Evolutionary conservation across 345 rosid species (phyloP), one percentile per base, ranked within the genome.

Genomic region (Erucastrum elatum): DNA sequence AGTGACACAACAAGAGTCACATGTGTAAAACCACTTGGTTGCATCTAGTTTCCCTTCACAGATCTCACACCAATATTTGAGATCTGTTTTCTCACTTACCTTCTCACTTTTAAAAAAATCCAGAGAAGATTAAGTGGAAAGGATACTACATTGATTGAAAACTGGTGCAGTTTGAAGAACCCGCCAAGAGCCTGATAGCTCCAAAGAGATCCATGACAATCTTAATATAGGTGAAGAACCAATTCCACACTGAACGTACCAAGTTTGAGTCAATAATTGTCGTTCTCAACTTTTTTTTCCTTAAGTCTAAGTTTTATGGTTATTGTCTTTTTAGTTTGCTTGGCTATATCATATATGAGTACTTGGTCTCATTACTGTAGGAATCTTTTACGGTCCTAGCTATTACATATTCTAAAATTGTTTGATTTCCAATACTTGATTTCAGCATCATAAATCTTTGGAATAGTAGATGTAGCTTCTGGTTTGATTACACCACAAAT

Each of bases 11-110:
- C 62, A 58, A 3, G 30, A 58, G 13, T 58, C 9, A 8, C 30
- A 58, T 58, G 62, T 58, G 30, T 58, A 58, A 26, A 58, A 58
- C 62, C 62, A 58, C 62, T 58, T 26, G 11, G 62, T 58, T 58
- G 62, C 13, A 21, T 58, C 30, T 58, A 58, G 4, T 58, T 8
- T 8, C 1, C 0, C 8, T 58, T 58, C 62, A 58, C 30, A 58
- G 13, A 21, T 58, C 30, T 58, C 62, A 4, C 62, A 21, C 62
- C 62, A 58, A 58, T 21, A 58, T 3, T 21, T 9, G 30, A 58
- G 30, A 46, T 58, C 30, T n/a, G n/a, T n/a, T n/a, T n/a, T n/a
- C n/a, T n/a, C n/a, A n/a, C n/a, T n/a, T n/a, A n/a, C n/a, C n/a
- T n/a, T n/a, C n/a, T n/a, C n/a, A n/a, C n/a, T n/a, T n/a, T n/a